Conservation (phyloP, 1,139 yeast species). For the Debaryomyces sp. region DNA sequence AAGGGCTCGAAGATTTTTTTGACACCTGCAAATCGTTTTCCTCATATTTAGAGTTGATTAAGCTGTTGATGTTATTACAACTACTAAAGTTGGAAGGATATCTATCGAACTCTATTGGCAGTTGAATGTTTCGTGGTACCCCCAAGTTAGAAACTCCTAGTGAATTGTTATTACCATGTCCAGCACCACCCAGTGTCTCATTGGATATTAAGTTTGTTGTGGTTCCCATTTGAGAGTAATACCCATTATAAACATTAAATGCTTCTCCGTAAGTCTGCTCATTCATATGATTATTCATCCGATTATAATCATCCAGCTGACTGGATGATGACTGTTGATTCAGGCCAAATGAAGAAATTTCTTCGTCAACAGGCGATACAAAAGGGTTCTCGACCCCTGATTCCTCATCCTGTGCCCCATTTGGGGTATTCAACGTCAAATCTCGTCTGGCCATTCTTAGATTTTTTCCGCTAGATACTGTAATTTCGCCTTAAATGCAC, state of each 20-base stretch:
- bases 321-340: constrained; percentile 6
- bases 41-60: background rate
- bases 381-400: constrained; percentile 6
- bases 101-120: constrained; percentile 59
- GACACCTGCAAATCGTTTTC: constrained; percentile 16
- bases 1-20: constrained; percentile 22
- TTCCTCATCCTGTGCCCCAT: constrained; percentile 9
- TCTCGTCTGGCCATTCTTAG: constrained; percentile 35
- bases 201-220: constrained; percentile 32
- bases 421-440: constrained; percentile 34
- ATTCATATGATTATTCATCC: constrained; percentile 4
- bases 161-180: background rate
- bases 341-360: constrained; percentile 4
- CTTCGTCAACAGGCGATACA: constrained; percentile 3
- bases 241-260: constrained; percentile 3
- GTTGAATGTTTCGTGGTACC: constrained; percentile 23
- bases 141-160: background rate
- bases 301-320: constrained; percentile 5
- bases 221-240: constrained; percentile 44
- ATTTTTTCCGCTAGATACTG: background rate
- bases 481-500: too few species aligned
- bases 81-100: constrained; percentile 42
- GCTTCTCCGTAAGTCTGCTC: background rate
- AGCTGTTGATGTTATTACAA: constrained; percentile 27
- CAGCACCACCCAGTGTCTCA: background rate